Base-by-base conservation (phyloP, 805 yeast species). In the Wickerhamomyces pijperi region DNA sequence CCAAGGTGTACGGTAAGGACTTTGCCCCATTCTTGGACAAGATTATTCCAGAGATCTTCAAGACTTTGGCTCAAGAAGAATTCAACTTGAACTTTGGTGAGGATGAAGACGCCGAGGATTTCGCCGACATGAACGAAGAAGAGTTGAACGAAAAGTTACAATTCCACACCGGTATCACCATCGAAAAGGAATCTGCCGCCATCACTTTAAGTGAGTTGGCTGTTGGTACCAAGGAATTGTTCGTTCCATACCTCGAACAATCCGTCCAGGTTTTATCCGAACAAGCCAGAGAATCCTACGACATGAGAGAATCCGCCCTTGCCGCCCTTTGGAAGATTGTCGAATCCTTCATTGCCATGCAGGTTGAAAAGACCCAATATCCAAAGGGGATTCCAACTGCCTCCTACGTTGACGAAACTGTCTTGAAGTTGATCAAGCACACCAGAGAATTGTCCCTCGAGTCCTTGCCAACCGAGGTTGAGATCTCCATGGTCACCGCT, bases 131-230 rank as follows among this genome's bases (percentile, higher is more conserved):
- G 14, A 56, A 63, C 15, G 76, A 68, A 37, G 82, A 76, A 42
- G 84, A 77, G 37, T 58, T 76, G 41, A 78, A 72, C 44, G 81
- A 81, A 53, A 81, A 82, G 45, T 68, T 85, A 61, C 81, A 84
- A 50, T 87, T 92, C 46, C 88, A 87, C 72, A 82, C 95, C 38
- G 97, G 95, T 68, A 76, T 92, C 52, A 85, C 97, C 48, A 81
- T 84, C 51, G 98, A 90, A 65, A 90, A 90, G 64, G 96, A 88
- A 65, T 84, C 86, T 48, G 95, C 95, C n/a, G 73, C 88, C 35
- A 85, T 86, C 54, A 92, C 95, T 7, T 64, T 87, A 49, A 76
- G 84, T 37, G 97, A 92, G 58, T 74, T 88, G 57, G 95, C 95
- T 38, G 61, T 72, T 39, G 96, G 94, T 51, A 83, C 95, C 36